These are phyloP conservation scores for Tagetes patula DNA, from an alignment of 129 eudicot genomes.

Conservation along the genomic window DNA sequence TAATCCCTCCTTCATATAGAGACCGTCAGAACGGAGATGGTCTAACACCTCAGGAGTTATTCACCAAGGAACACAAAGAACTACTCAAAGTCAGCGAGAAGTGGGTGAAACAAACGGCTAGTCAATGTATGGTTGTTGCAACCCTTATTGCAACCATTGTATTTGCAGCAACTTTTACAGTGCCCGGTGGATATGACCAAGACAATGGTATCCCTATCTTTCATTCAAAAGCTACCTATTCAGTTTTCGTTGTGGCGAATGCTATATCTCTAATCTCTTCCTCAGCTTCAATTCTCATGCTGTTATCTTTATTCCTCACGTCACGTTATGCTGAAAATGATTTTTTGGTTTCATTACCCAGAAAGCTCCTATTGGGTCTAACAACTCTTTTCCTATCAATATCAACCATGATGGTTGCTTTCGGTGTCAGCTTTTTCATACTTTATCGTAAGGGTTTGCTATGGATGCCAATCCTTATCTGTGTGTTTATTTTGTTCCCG, in stretches of 20 bases:
- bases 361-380: conserved; percentile 9
- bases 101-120: conserved; percentile 9
- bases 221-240: background rate
- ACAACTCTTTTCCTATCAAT: conserved; percentile 23
- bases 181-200: conserved; percentile 13
- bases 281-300: conserved; percentile 26
- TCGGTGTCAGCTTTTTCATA: conserved; percentile 14
- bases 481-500: background rate
- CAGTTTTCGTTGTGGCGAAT: conserved; percentile 1
- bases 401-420: conserved; percentile 21
- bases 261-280: conserved; percentile 15
- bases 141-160: conserved; percentile 13
- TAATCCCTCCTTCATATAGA: conserved; percentile 1
- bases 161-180: conserved; percentile 13
- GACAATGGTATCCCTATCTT: conserved; percentile 2
- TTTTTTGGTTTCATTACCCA: background rate
- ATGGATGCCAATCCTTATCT: conserved; percentile 17
- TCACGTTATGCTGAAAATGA: conserved; percentile 11
- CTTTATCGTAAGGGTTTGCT: conserved; percentile 3
- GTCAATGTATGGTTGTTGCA: conserved; percentile 13
- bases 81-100: background rate
- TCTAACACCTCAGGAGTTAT: conserved; percentile 6
- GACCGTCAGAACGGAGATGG: conserved; percentile 5
- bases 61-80: conserved; percentile 19
- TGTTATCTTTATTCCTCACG: conserved; percentile 16